phyloP scores from a whole-genome alignment of 164 flowering plant genomes.

The Chloranthus sessilifolius region DNA sequence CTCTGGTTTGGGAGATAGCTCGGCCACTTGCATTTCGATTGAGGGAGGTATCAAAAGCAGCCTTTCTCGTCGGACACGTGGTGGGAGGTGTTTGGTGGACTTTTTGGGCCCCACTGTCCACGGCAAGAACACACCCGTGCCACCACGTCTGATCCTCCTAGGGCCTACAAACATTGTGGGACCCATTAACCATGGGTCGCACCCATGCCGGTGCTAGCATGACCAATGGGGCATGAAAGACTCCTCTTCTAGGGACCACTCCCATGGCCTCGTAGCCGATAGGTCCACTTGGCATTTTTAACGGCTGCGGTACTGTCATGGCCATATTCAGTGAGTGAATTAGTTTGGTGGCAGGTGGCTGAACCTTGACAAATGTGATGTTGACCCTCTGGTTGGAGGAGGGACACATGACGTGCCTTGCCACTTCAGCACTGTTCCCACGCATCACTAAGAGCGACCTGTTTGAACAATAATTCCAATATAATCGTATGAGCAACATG shows the following conservation, averaged over 20 bases:
- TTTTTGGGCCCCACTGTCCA: slow-evolving; percentile 55
- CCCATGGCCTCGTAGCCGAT: slow-evolving; percentile 32
- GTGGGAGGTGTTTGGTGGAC: slow-evolving; percentile 69
- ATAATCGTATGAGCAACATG: too few relatives aligned
- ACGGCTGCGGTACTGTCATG: slow-evolving; percentile 44
- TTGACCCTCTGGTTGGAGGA: slow-evolving; percentile 63
- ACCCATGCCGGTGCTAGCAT: slow-evolving; percentile 63
- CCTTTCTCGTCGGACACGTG: slow-evolving; percentile 66
- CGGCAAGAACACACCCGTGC: slow-evolving; percentile 92
- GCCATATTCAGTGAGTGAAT: slow-evolving; percentile 34
- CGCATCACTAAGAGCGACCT: slow-evolving; percentile 93
- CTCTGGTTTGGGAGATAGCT: background rate
- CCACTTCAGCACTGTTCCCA: slow-evolving; percentile 82
- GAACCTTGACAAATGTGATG: slow-evolving; percentile 77
- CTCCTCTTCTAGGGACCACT: slow-evolving; percentile 62
- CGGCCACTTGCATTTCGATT: background rate
- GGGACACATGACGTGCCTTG: slow-evolving; percentile 79
- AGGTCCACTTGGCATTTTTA: slow-evolving; percentile 31
- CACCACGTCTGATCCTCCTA: slow-evolving; percentile 39
- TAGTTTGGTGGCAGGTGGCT: slow-evolving; percentile 33
- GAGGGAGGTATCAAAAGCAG: slow-evolving; percentile 48
- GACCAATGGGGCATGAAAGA: slow-evolving; percentile 51
- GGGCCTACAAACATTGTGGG: too few relatives aligned
- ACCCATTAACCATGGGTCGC: slow-evolving; percentile 45
- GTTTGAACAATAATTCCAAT: too few relatives aligned